Evolutionary conservation across 352 stramenopile species (phyloP), one percentile per base, ranked within the genome.

Genomic region (Pythium aristosporum): DNA sequence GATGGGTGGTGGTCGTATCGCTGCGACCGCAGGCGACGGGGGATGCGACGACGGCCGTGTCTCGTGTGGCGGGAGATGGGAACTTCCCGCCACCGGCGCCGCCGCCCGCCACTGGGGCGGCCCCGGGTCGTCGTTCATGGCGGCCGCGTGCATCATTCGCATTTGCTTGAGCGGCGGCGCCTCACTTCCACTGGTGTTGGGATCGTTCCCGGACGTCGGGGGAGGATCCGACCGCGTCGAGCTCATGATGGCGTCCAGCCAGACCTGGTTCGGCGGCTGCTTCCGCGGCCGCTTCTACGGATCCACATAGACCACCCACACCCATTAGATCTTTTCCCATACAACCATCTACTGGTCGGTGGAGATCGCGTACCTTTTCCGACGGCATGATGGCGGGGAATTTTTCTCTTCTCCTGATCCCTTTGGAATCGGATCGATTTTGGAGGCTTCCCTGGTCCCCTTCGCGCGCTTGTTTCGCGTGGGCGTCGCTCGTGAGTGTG

Each of bases 201-300:
- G 68, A 68, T 75, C 73, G 15, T 34, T 64, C 4, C 69, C 42
- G 9, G 28, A 60, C 21, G 76, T 75, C 20, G 72, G 21, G 51
- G 67, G 66, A 11, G 54, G 68, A 68, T 75, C 65, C 4, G 70
- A 60, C 21, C 79, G 77, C 20, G 74, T 68, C 62, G 87, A 86
- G 75, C 68, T 92, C 72, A 89, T 83, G 43, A 92, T 89, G 12
- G 80, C 82, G 68, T 87, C 72, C 48, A 92, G 74, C 82, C 82
- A 90, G 57, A 77, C 74, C 54, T 87, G 75, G 55, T 88, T 90
- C 7, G 80, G 72, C 46, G 80, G 73, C 37, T 72, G 64, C 15
- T 53, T 70, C n/a, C 55, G 68, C 47, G 36, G 60, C 16, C 57
- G 68, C 41, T 67, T 67, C 55, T 68, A 39, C 51, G 32, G n/a